Conservation (phyloP, 805 yeast species). For the Nakazawaea ernobii region DNA sequence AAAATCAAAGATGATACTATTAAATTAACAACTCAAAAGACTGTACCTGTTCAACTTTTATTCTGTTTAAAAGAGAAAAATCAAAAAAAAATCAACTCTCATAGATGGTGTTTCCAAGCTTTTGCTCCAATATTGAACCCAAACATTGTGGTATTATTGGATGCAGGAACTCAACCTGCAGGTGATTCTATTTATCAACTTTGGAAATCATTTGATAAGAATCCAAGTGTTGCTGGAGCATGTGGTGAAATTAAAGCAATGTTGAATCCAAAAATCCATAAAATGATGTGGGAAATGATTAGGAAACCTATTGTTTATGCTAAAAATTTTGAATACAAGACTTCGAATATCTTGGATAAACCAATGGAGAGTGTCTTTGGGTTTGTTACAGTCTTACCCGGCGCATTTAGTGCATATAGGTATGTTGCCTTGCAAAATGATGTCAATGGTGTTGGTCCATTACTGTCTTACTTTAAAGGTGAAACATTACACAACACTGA, state of each 20-base stretch:
- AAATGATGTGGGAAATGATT: slow-evolving; percentile 5
- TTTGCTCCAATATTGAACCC: slow-evolving; percentile 82
- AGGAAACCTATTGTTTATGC: slow-evolving; percentile 82
- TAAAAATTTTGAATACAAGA: slow-evolving; percentile 94
- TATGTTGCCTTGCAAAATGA: slow-evolving; percentile 68
- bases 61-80: slow-evolving; percentile 90
- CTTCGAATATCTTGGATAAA: slow-evolving; percentile 90
- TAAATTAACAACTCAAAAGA: slow-evolving; percentile 58
- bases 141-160: slow-evolving; percentile 74
- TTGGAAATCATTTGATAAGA: slow-evolving; percentile 80
- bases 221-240: slow-evolving; percentile 88
- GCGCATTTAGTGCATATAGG: slow-evolving; percentile 94
- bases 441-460: slow-evolving; percentile 61
- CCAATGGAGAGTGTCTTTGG: slow-evolving; percentile 96
- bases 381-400: slow-evolving; percentile 89
- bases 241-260: slow-evolving; percentile 95
- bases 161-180: slow-evolving; percentile 93
- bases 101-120: slow-evolving; percentile 95
- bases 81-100: slow-evolving; percentile 87
- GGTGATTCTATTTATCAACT: slow-evolving; percentile 78
- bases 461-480: slow-evolving; percentile 88
- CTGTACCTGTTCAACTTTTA: slow-evolving; percentile 78
- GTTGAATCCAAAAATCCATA: slow-evolving; percentile 47
- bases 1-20: slow-evolving; percentile 57
- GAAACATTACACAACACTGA: slow-evolving; percentile 69